Percentiles rank a stretch among this genome's conserved stretches.
phyloP scores from a whole-genome alignment of 2,329 filamentous ascomycete genomes.

The Aureobasidium sp. region DNA sequence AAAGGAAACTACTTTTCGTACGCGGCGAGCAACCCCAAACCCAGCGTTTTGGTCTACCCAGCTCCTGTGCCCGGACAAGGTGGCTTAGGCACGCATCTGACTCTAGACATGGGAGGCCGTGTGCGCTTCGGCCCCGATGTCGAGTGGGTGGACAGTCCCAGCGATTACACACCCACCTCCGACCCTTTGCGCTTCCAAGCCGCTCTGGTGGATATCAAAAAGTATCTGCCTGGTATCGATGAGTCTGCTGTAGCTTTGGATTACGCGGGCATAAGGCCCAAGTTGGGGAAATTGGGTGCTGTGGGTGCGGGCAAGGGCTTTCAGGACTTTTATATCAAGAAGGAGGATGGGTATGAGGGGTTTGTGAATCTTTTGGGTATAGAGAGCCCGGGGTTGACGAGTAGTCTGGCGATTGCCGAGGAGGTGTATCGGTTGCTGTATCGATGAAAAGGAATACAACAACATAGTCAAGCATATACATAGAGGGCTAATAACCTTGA shows the following conservation, averaged over 20 bases:
- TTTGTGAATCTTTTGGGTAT: constrained; percentile 91
- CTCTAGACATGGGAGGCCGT: constrained; percentile 75
- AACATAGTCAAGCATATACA: no score
- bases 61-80: constrained; percentile 74
- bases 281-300: constrained; percentile 60
- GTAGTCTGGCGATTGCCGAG: constrained; percentile 76
- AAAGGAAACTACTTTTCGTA: constrained; percentile 97
- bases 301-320: constrained; percentile 58
- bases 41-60: constrained; percentile 76
- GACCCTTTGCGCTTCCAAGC: constrained; percentile 55
- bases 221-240: constrained; percentile 72
- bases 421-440: constrained; percentile 58
- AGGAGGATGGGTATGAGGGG: constrained; percentile 69
- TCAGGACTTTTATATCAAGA: constrained; percentile 73
- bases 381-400: constrained; percentile 88
- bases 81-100: constrained; percentile 88
- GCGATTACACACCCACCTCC: constrained; percentile 56
- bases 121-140: constrained; percentile 92
- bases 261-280: constrained; percentile 88
- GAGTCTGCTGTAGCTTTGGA: constrained; percentile 62
- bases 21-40: constrained; percentile 54
- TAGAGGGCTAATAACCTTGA: no score
- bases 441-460: not conserved
- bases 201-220: constrained; percentile 67
- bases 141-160: constrained; percentile 74